Evolutionary conservation across 2,329 filamentous ascomycete species (phyloP), one percentile per base, ranked within the genome.

Genomic region (Chrysoporthe deuterocubensis): DNA sequence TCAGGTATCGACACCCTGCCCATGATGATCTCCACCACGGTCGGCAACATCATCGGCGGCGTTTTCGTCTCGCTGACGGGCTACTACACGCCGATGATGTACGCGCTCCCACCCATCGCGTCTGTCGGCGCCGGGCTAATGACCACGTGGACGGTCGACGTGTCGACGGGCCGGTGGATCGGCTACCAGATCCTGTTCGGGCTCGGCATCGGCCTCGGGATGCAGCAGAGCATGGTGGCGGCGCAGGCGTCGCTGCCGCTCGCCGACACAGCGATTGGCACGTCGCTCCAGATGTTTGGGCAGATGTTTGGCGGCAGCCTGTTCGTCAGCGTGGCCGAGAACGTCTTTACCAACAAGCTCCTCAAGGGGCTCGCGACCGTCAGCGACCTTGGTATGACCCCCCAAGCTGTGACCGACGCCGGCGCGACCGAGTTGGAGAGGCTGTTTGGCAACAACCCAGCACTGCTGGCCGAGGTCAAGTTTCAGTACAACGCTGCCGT

Each of bases 1-100:
- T 78, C 79, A 5, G 81, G 82, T 13, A 78, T 83, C 59, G 75
- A 77, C 44, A 74, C 79, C 18, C 76, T 83, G 21, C 80, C 81
- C 5, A 74, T 81, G 50, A 73, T 82, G 18, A 74, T 83, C 21
- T 71, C 75, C 21, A 71, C 77, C 42, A 78, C 81, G 6, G 66
- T 81, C 13, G 77, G 76, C 18, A 78, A 78, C 11, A 76, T 82
- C 62, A 54, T 76, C 4, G 77, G 77, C 9, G 81, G 81, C 43
- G 73, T 74, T 4, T 64, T 14, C 0, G 9, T 40, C 16, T 14
- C 16, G 9, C 7, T 3, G 13, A 7, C 18, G 6, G 54, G 54
- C 8, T 58, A 58, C 16, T 40, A 26, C 9, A n/a, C 54, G 3
- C 54, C 54, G 9, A 16, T 58, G 6, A 75, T 80, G 73, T 71